Conservation (phyloP, 2,329 filamentous ascomycete species). For the Stagonosporopsis rhizophila region DNA sequence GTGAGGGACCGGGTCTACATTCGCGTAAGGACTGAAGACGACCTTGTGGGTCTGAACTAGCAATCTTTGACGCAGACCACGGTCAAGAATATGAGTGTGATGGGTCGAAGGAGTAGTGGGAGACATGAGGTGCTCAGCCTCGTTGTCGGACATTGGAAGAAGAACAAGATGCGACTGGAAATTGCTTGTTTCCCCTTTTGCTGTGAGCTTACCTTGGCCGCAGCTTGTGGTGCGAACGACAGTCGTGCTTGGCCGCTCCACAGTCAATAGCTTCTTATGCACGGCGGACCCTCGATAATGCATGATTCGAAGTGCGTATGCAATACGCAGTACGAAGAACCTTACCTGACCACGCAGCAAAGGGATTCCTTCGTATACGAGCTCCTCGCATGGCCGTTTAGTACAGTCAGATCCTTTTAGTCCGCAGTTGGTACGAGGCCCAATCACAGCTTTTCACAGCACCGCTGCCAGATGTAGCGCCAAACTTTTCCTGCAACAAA, state of each 20-base stretch:
- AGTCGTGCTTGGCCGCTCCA: neutral
- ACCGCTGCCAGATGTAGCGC: constrained; percentile 3
- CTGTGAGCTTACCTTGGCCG: neutral
- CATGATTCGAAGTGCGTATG: neutral
- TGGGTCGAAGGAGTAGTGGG: no score
- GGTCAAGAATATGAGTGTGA: no score
- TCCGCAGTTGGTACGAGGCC: constrained; percentile 1
- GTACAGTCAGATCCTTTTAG: neutral
- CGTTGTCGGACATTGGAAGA: neutral
- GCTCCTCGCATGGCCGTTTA: constrained; percentile 8
- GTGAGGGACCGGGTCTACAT: neutral
- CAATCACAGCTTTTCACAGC: constrained; percentile 1
- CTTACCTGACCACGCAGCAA: neutral
- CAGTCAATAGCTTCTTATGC: constrained; percentile 1
- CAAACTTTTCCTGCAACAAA: constrained; percentile 11
- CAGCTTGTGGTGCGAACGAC: neutral
- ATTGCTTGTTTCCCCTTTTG: neutral
- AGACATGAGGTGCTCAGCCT: neutral
- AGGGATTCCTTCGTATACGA: neutral
- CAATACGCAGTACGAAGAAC: neutral
- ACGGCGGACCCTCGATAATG: constrained; percentile 1
- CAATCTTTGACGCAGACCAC: neutral
- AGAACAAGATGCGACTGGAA: neutral
- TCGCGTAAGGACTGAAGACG: neutral
- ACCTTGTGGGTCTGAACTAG: neutral